Evolutionary conservation across 2,329 filamentous ascomycete species (phyloP), one percentile per base, ranked within the genome.

Genomic region (Xylaria sp.): DNA sequence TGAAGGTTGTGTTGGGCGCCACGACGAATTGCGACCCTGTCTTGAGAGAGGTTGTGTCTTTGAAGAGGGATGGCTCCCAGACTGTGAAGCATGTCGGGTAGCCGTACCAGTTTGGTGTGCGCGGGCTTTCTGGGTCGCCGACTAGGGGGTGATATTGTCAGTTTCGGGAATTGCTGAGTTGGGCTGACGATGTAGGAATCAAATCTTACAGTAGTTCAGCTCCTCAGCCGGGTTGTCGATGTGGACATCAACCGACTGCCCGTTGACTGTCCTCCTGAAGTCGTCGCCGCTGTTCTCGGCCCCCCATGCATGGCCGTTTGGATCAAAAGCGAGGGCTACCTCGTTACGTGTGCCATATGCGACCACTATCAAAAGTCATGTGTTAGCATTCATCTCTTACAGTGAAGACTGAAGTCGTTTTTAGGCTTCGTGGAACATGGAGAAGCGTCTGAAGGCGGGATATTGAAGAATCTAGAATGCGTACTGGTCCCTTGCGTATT

Each of bases 271-370:
- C 44, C 88, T 82, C 35, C 79, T 79, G 44, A 91, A 81, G 60
- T 90, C 78, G 76, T 91, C 89, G 16, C 86, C 88, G 35, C 85
- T 88, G 76, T 92, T 91, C 78, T 91, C 89, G 1, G 91, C 88
- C 10, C 80, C 81, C 80, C 82, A 85, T 58, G 78, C 74, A 71
- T 72, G 69, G 2, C 79, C 86, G 53, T 89, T 79, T 2, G 71
- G 73, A 63, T 78, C 76, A 48, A 77, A 78, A 1, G 73, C 71
- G 25, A 78, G 63, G 0, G 89, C 89, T 4, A 91, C 88, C 13
- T 87, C 87, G 75, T 92, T 92, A n/a, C 89, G 83, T 16, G 91
- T 82, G 27, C 89, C 88, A 84, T 88, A 90, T 0, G 86, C 76
- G 9, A 76, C 50, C 21, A 76, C 44, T 47, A 9, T 23, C n/a